A percentile compares a stretch with the other conserved stretches of the same genome.
Conservation (phyloP, 352 stramenopile species). For the Plasmopara viticola region DNA sequence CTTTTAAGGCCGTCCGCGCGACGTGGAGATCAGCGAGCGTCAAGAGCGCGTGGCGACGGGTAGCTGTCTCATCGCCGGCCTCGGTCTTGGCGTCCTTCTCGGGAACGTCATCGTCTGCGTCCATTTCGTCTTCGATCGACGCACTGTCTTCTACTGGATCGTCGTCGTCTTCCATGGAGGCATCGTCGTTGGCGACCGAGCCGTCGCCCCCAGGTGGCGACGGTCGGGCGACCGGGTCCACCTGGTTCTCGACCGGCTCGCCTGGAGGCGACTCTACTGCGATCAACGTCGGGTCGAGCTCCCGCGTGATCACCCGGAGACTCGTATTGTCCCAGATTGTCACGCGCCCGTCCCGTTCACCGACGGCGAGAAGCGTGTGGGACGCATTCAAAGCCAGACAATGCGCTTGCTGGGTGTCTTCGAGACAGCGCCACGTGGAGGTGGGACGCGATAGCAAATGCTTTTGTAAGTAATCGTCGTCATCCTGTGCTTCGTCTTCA, state of each 20-base stretch:
- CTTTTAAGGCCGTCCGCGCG: conserved; percentile 51
- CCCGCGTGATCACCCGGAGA: conserved; percentile 68
- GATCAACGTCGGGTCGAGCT: conserved; percentile 68
- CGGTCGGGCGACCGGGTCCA: conserved; percentile 1
- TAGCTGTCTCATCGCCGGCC: conserved; percentile 8
- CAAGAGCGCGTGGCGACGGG: conserved; percentile 16
- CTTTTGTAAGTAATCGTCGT: conserved; percentile 51
- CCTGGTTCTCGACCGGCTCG: conserved; percentile 1
- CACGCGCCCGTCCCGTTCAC: conserved; percentile 72
- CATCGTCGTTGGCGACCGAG: conserved; percentile 30
- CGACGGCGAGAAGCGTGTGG: conserved; percentile 62
- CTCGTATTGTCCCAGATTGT: conserved; percentile 81
- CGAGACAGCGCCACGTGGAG: conserved; percentile 51
- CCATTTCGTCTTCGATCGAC: conserved; percentile 33
- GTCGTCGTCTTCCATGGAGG: conserved; percentile 33
- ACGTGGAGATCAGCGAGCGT: conserved; percentile 43
- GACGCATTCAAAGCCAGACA: conserved; percentile 61
- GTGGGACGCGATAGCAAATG: conserved; percentile 47
- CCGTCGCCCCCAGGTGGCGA: conserved; percentile 27
- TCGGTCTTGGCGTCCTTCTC: conserved; percentile 16
- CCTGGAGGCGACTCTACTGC: conserved; percentile 11
- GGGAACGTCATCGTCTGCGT: conserved; percentile 25
- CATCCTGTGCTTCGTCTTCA: conserved; percentile 30
- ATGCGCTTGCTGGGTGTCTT: conserved; percentile 71
- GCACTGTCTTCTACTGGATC: conserved; percentile 21